These are phyloP conservation scores for Monilinia fructigena DNA, from an alignment of 2,329 filamentous ascomycete species.

Conservation along the genomic window DNA sequence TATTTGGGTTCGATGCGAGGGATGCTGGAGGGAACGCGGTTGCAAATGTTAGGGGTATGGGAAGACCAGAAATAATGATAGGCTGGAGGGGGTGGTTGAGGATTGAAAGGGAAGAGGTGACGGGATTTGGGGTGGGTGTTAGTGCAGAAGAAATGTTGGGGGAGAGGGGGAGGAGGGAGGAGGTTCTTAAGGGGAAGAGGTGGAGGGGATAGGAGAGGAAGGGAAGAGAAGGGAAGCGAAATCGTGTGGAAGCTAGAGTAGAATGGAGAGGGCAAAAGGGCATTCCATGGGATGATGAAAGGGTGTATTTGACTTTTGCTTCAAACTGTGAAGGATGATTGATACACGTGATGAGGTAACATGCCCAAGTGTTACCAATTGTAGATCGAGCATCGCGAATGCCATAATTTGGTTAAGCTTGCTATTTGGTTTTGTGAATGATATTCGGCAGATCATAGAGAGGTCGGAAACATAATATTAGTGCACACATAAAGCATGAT, in stretches of 20 bases:
- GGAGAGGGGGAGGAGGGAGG: constrained; percentile 30
- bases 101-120: constrained; percentile 33
- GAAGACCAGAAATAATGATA: constrained; percentile 25
- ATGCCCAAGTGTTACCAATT: not conserved
- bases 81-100: constrained; percentile 40
- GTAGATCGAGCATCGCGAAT: not conserved
- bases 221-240: constrained; percentile 29
- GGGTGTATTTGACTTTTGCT: not conserved
- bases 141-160: constrained; percentile 39
- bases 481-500: not conserved
- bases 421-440: not conserved
- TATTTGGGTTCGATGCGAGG: constrained; percentile 33
- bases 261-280: not conserved
- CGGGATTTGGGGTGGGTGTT: constrained; percentile 31
- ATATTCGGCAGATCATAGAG: not conserved
- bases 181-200: constrained; percentile 29
- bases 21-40: constrained; percentile 29
- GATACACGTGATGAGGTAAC: not conserved
- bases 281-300: not conserved
- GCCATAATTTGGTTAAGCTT: not conserved
- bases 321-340: not conserved
- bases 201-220: constrained; percentile 33
- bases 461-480: not conserved
- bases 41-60: constrained; percentile 19
- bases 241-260: constrained; percentile 29